These are phyloP conservation scores for Ustilago nuda DNA, from an alignment of 1,284 basidiomycete genomes.

Conservation along the genomic window DNA sequence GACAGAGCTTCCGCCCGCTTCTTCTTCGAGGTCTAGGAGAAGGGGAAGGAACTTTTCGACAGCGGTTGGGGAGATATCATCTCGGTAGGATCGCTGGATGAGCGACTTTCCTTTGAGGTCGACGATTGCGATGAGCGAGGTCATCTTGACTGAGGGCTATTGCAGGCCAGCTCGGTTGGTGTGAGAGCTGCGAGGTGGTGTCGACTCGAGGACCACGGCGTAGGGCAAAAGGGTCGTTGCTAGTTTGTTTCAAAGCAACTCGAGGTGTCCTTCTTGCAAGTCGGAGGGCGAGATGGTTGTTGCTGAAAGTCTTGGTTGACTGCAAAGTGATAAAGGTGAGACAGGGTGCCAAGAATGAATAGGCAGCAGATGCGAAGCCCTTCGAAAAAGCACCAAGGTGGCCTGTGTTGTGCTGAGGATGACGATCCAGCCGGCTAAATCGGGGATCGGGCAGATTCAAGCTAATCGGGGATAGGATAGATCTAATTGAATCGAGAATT, in stretches of 20 bases:
- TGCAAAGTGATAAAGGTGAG: background rate
- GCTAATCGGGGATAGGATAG: too few species aligned
- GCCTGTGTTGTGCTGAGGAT: slow-evolving; percentile 15
- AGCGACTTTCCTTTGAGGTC: slow-evolving; percentile 98
- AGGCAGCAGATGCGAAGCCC: background rate
- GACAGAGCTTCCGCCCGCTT: slow-evolving; percentile 78
- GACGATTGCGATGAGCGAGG: slow-evolving; percentile 82
- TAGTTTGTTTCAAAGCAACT: background rate
- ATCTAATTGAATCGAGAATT: too few species aligned
- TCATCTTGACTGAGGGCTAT: slow-evolving; percentile 51
- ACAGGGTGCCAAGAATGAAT: background rate
- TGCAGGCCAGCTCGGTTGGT: background rate
- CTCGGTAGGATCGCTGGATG: slow-evolving; percentile 96
- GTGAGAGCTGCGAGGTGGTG: background rate
- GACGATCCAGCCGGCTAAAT: too few species aligned
- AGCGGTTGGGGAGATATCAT: slow-evolving; percentile 89
- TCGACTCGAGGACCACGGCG: background rate
- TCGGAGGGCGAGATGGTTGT: background rate
- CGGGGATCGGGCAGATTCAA: too few species aligned
- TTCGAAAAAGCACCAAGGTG: slow-evolving; percentile 9
- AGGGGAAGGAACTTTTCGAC: slow-evolving; percentile 95
- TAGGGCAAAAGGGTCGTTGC: background rate
- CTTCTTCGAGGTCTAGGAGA: slow-evolving; percentile 96
- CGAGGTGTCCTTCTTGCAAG: too few species aligned
- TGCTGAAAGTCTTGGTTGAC: background rate